These are phyloP conservation scores for Pyricularia grisea DNA, from an alignment of 2,329 filamentous ascomycete species.

Conservation along the genomic window DNA sequence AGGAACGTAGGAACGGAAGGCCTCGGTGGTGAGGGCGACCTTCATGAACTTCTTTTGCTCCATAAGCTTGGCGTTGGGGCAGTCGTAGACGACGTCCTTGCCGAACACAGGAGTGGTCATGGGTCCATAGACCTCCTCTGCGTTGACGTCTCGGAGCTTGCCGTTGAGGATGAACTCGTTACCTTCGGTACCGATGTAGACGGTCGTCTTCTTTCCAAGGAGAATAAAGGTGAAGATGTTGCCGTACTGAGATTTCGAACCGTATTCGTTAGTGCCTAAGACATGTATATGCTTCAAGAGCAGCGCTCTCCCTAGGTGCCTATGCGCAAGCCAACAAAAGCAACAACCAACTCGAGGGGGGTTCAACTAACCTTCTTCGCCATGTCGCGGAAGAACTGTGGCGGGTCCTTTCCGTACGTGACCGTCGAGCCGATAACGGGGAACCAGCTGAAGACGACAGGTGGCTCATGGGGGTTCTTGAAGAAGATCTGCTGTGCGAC, in stretches of 20 bases:
- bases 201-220: conserved; percentile 39
- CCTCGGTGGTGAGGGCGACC: conserved; percentile 56
- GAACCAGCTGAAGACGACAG: conserved; percentile 72
- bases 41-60: conserved; percentile 83
- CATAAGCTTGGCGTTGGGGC: conserved; percentile 76
- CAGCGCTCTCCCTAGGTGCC: neutral
- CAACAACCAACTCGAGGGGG: neutral
- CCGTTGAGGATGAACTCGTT: conserved; percentile 50
- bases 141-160: conserved; percentile 40
- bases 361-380: conserved; percentile 48
- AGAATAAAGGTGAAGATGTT: conserved; percentile 46
- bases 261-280: neutral
- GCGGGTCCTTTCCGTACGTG: conserved; percentile 91
- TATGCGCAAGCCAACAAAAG: neutral
- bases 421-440: conserved; percentile 84
- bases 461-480: conserved; percentile 73
- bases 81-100: conserved; percentile 73
- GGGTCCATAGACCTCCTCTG: conserved; percentile 43
- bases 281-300: neutral
- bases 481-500: conserved; percentile 71
- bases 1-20: conserved; percentile 56
- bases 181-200: conserved; percentile 37
- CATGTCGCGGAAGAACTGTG: conserved; percentile 70
- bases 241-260: conserved; percentile 28
- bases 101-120: conserved; percentile 56